A percentile compares a stretch with the other conserved stretches of the same genome.
Conservation (phyloP, 208 protist species). For the Herpetomonas tarakana region DNA sequence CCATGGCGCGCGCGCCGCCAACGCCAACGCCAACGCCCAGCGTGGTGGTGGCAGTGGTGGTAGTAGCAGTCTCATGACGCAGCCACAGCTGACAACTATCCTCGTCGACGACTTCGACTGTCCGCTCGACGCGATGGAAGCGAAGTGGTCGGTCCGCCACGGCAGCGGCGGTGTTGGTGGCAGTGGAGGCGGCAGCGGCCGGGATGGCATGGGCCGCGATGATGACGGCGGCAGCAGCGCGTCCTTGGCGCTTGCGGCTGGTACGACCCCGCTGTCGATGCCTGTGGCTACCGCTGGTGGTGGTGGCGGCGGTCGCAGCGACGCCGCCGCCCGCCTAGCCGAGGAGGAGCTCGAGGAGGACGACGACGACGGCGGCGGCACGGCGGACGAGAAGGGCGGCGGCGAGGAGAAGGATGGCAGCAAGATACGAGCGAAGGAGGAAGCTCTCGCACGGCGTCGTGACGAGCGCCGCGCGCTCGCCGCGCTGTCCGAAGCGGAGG, state of each 20-base stretch:
- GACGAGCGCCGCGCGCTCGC: conserved; percentile 1
- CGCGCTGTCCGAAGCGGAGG: conserved; percentile 6
- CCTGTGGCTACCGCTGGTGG: neutral
- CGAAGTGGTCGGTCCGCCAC: conserved; percentile 35
- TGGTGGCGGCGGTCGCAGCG: neutral
- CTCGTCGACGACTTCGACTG: conserved; percentile 77
- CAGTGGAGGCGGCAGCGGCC: neutral
- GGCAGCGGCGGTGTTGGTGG: neutral
- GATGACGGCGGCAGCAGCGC: neutral
- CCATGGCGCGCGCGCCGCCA: conserved; percentile 14
- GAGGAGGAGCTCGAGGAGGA: conserved; percentile 6
- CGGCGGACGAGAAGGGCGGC: neutral
- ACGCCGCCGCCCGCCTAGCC: neutral
- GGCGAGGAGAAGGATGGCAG: neutral
- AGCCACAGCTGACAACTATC: conserved; percentile 41
- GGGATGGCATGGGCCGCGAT: neutral
- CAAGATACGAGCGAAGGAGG: neutral
- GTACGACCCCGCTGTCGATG: neutral
- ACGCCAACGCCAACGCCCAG: conserved; percentile 1
- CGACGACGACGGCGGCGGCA: neutral
- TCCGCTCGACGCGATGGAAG: conserved; percentile 70
- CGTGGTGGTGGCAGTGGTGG: neutral
- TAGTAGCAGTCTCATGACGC: too few relatives aligned
- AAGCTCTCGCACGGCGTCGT: neutral
- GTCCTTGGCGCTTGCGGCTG: conserved; percentile 1